Base-by-base conservation (phyloP, 164 flowering plant genomes). In the Vitis rupestris region DNA sequence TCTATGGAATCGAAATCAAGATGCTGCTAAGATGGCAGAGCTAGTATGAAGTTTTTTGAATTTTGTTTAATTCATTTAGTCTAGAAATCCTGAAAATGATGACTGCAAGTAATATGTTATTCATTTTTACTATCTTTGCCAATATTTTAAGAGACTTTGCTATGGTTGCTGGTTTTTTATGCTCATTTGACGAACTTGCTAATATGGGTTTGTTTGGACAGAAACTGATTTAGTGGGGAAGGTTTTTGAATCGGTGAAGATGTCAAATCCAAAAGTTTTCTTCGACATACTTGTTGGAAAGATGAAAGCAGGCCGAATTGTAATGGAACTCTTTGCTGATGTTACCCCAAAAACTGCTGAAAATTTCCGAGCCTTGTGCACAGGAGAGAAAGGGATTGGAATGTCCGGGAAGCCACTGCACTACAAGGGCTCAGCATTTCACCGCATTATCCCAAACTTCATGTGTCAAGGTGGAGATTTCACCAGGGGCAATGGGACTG, bases 381-480 rank as follows among this genome's bases (percentile, higher is more conserved):
- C 94, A 0, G 97, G 94, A 2, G 97, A 90, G 84, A 91, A 87
- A 51, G 94, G 97, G 15, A 78, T 88, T 27, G 93, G 93, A 49
- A 60, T 3, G 44, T 64, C 81, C 0, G 94, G 97, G 53, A 88
- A 88, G 76, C 86, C 81, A 8, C 63, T 92, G 50, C 90, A 90
- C 68, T 90, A 80, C 77, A 90, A 90, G 80, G 93, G 97, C 47
- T 88, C 94, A 0, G 9, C 62, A 0, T 92, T 91, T 68, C 94
- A 90, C 77, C 88, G 94, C 13, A 86, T 92, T 12, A 92, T 92
- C 50, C 97, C 94, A 0, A 68, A 48, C 49, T 90, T 88, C 84
- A 88, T 90, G 97, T 88, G 93, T 57, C 95, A 90, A 70, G 95
- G 95, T 65, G 97, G 97, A 61, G 95, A 92, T 79, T 88, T 92